Percentiles rank a stretch among this genome's conserved stretches.
phyloP scores from a whole-genome alignment of 2,329 filamentous ascomycete genomes.

The Talaromyces sp. region DNA sequence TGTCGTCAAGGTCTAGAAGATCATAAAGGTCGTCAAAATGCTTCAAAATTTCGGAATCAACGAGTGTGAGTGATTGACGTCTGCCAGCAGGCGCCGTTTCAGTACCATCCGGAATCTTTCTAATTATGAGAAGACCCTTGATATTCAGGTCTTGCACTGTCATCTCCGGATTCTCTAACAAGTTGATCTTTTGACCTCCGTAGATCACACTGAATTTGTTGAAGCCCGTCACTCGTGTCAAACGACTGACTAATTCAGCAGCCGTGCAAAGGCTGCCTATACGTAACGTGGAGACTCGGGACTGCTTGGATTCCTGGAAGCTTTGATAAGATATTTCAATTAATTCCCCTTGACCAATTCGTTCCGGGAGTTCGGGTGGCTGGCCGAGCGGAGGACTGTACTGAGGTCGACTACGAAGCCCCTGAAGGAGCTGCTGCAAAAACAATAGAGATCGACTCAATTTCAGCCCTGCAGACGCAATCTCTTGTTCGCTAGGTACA shows the following conservation, averaged over 20 bases:
- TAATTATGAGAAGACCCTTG: conserved; percentile 61
- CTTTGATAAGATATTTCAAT: conserved; percentile 71
- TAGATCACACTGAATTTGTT: conserved; percentile 72
- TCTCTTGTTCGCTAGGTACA: conserved; percentile 48
- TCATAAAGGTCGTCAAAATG: conserved; percentile 83
- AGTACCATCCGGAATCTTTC: conserved; percentile 54
- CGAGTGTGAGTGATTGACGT: conserved; percentile 53
- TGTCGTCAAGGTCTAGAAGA: conserved; percentile 71
- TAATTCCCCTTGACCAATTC: conserved; percentile 58
- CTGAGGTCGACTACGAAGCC: conserved; percentile 50
- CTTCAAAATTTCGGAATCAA: conserved; percentile 75
- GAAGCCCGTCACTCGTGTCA: conserved; percentile 70
- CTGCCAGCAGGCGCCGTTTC: conserved; percentile 29
- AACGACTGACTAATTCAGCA: conserved; percentile 63
- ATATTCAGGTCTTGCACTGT: conserved; percentile 68
- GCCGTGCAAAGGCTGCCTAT: conserved; percentile 71
- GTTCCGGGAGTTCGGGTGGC: conserved; percentile 55
- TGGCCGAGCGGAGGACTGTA: conserved; percentile 61
- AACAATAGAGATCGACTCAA: conserved; percentile 69
- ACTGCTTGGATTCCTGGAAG: conserved; percentile 61
- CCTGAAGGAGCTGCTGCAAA: conserved; percentile 63
- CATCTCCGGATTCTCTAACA: conserved; percentile 57
- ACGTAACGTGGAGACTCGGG: conserved; percentile 58
- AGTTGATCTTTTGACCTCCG: conserved; percentile 62
- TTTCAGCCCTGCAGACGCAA: conserved; percentile 56